These are phyloP conservation scores for Narthecium ossifragum DNA, from an alignment of 106 monocot genomes.

Conservation along the genomic window DNA sequence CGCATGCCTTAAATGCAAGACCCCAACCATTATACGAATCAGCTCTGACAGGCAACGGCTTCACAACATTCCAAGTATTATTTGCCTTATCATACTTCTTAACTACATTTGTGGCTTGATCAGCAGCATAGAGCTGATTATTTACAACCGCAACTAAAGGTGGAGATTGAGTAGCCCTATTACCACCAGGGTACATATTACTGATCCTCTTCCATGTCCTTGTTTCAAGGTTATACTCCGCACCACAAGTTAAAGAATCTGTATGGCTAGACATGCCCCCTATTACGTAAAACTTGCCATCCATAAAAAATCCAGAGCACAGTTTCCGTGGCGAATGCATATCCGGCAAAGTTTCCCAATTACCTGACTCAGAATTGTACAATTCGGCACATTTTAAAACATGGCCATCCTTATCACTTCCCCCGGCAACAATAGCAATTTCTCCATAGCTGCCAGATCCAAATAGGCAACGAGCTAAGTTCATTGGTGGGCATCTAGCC, in stretches of 20 bases:
- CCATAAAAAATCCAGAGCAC: constrained; percentile 89
- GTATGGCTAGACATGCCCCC: constrained; percentile 65
- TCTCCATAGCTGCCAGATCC: constrained; percentile 63
- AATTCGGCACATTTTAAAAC: constrained; percentile 72
- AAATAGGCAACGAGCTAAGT: constrained; percentile 72
- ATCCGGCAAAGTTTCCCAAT: constrained; percentile 64
- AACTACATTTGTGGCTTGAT: constrained; percentile 60
- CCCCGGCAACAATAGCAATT: constrained; percentile 81
- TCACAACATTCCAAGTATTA: constrained; percentile 71
- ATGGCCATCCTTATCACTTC: constrained; percentile 54
- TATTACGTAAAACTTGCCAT: constrained; percentile 85
- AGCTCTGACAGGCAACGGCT: constrained; percentile 66
- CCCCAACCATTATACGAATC: constrained; percentile 88
- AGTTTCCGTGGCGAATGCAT: constrained; percentile 68
- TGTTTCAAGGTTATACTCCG: constrained; percentile 66
- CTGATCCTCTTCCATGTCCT: constrained; percentile 61
- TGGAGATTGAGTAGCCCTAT: constrained; percentile 64
- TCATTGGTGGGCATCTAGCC: constrained; percentile 59
- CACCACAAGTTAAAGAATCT: constrained; percentile 80
- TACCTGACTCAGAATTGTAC: constrained; percentile 66
- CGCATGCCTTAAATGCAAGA: constrained; percentile 82
- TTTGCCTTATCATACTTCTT: constrained; percentile 76
- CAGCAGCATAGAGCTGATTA: constrained; percentile 78
- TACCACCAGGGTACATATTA: constrained; percentile 71
- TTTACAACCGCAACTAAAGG: constrained; percentile 91